phyloP scores from a whole-genome alignment of 768 basidiomycete genomes.

The Mycena sanguinolenta region DNA sequence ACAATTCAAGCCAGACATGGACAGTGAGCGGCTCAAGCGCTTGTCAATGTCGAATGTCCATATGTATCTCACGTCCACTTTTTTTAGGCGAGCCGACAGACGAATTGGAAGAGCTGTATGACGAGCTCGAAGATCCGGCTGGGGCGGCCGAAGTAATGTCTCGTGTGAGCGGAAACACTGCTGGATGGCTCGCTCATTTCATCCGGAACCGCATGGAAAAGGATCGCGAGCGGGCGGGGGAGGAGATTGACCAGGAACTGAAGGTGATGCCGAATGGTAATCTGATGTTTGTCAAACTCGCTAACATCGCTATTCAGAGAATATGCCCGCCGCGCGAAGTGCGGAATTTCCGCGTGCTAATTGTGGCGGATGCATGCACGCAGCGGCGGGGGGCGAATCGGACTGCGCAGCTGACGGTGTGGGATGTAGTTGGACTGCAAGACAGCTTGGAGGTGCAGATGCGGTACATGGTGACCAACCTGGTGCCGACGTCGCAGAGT shows the following conservation, averaged over 20 bases:
- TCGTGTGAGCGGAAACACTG: slow-evolving; percentile 58
- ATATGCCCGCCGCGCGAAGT: slow-evolving; percentile 82
- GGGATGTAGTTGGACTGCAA: slow-evolving; percentile 74
- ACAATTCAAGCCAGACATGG: slow-evolving; percentile 55
- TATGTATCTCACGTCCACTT: slow-evolving; percentile 23
- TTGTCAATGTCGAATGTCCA: slow-evolving; percentile 4
- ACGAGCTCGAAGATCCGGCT: slow-evolving; percentile 71
- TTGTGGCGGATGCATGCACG: slow-evolving; percentile 74
- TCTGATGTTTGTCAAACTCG: slow-evolving; percentile 6
- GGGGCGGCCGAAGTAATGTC: slow-evolving; percentile 59
- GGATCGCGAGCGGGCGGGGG: slow-evolving; percentile 63
- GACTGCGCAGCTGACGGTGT: slow-evolving; percentile 83
- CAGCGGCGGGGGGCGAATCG: slow-evolving; percentile 65
- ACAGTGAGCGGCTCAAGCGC: slow-evolving; percentile 50
- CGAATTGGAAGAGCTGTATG: slow-evolving; percentile 68
- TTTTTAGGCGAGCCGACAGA: slow-evolving; percentile 58
- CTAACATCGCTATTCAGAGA: slow-evolving; percentile 50
- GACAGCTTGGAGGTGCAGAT: slow-evolving; percentile 69
- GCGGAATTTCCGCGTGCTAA: slow-evolving; percentile 80
- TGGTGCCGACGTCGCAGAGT: slow-evolving; percentile 74
- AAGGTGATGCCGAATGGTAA: slow-evolving; percentile 59
- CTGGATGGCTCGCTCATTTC: slow-evolving; percentile 73
- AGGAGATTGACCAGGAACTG: slow-evolving; percentile 81
- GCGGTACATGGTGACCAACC: slow-evolving; percentile 80
- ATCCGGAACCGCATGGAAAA: slow-evolving; percentile 61